phyloP scores from a whole-genome alignment of 108 stramenopile genomes.

The Nitzschia sp. region DNA sequence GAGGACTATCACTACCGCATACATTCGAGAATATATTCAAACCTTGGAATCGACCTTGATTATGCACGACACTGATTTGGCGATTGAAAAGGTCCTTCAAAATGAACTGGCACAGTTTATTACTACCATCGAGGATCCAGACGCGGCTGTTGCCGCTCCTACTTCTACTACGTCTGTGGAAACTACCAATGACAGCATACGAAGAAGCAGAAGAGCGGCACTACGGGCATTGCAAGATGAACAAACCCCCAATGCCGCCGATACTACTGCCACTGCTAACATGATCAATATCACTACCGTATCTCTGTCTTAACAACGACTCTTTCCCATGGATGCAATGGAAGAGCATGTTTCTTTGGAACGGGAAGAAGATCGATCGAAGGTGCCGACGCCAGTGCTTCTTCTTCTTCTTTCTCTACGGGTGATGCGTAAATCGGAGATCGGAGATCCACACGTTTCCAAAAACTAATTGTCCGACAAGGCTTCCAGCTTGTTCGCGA shows the following conservation, averaged over 20 bases:
- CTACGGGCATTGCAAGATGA: too few species aligned
- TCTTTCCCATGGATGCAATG: constrained; percentile 17
- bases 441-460: constrained; percentile 2
- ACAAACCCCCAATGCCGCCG: too few species aligned
- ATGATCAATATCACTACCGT: not conserved
- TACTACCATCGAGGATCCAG: too few species aligned
- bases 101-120: not conserved
- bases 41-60: not conserved
- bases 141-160: too few species aligned
- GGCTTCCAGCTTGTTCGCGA: not conserved
- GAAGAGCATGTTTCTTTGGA: not conserved
- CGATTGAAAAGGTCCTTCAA: not conserved
- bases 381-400: too few species aligned
- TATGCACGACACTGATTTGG: not conserved
- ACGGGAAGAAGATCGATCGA: not conserved
- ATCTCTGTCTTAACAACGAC: constrained; percentile 8
- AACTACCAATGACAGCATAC: too few species aligned
- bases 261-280: too few species aligned
- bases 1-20: not conserved
- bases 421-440: not conserved
- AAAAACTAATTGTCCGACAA: not conserved
- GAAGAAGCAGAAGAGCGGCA: too few species aligned
- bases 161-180: too few species aligned
- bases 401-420: too few species aligned
- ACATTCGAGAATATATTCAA: constrained; percentile 4